phyloP scores from a whole-genome alignment of 345 rosid species.

The Acer saccharum region DNA sequence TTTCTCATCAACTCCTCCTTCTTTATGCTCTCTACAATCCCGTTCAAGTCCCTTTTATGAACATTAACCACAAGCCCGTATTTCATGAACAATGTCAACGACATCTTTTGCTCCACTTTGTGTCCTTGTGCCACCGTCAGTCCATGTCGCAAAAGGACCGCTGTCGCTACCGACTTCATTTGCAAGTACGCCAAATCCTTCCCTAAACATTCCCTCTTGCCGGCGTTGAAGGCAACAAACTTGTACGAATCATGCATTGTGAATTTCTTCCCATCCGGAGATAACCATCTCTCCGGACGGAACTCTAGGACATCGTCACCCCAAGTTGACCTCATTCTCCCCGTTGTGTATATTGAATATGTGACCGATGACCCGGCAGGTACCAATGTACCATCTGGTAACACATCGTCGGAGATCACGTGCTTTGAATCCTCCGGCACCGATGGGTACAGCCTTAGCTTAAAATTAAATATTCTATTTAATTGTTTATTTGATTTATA shows the following conservation, averaged over 20 bases:
- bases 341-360: conserved; percentile 84
- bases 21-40: conserved; percentile 35
- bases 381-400: conserved; percentile 89
- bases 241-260: conserved; percentile 65
- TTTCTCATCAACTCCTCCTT: conserved; percentile 9
- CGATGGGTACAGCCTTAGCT: conserved; percentile 85
- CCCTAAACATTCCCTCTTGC: conserved; percentile 87
- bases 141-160: conserved; percentile 64
- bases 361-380: conserved; percentile 94
- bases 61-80: conserved; percentile 76
- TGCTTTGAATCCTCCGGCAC: conserved; percentile 94
- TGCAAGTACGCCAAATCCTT: conserved; percentile 85
- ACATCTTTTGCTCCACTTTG: conserved; percentile 97
- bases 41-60: conserved; percentile 55
- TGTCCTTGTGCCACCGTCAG: conserved; percentile 70
- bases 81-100: conserved; percentile 88
- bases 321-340: conserved; percentile 89
- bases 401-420: conserved; percentile 67
- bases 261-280: conserved; percentile 53
- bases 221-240: conserved; percentile 94
- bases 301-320: conserved; percentile 89
- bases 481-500: too few species aligned
- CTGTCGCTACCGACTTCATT: conserved; percentile 90
- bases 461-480: too few species aligned
- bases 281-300: conserved; percentile 87